Evolutionary conservation across 164 flowering plant species (phyloP), one percentile per base, ranked within the genome.

Genomic region (Tetrastigma voinierianum): DNA sequence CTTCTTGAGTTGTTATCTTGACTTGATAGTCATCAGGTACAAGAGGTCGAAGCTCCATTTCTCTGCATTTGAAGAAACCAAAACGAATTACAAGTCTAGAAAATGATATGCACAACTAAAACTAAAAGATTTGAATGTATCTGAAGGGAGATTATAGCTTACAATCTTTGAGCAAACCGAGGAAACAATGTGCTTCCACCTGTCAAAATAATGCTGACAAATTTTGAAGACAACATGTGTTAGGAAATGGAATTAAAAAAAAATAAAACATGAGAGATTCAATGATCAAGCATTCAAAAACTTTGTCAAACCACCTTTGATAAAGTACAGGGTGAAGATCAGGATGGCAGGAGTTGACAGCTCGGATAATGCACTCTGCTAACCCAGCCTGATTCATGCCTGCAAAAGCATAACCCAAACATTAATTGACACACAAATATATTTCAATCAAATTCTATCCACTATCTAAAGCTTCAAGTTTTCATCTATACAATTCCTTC

Each of bases 311-410:
- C 44, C 52, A 92, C 99, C 97, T 96, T 69, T 89, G 83, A 73
- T 87, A 96, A 14, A 96, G 90, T 23, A 93, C 93, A 49, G 99
- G 97, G 66, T 88, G 99, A 75, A 96, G 94, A 84, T 79, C 79
- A 67, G 97, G 90, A 66, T 93, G 96, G 73, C 98, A 96, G 25
- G 90, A 86, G 75, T 84, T 84, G 57, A 92, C 86, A 58, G 99
- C 90, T 72, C 93, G 81, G 53, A 90, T 96, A 54, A 96, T 86
- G 79, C 98, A 92, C 78, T 96, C 98, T 32, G 99, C 99, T 18
- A 96, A 84, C 67, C 99, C 99, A 66, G 99, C 99, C 79, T 93
- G 84, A 73, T 90, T 93, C 92, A 96, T 87, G 67, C 99, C 99
- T 96, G 83, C 49, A 49, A 32, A 17, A 10, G 3, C 9, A 51